Percentiles rank a stretch among this genome's conserved stretches.
Evolutionary conservation across 257 asterid species (phyloP).

Genomic region (Schizonepeta tenuifolia): DNA sequence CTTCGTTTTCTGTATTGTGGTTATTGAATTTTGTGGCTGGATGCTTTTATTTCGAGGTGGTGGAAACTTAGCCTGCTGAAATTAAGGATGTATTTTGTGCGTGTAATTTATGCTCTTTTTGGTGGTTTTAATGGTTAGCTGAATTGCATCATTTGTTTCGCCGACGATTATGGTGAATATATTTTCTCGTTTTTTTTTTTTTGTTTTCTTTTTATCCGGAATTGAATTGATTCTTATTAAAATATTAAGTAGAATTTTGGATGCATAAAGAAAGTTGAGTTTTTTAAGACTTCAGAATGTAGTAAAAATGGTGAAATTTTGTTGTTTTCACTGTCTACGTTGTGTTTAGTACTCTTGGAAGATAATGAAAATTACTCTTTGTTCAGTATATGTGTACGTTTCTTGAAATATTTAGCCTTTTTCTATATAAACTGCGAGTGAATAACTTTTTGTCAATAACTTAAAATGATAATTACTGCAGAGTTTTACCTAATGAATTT

Average conservation of each 20-base stretch:
- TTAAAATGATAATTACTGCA: not conserved
- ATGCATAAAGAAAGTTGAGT: not conserved
- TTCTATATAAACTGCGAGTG: slow-evolving; percentile 24
- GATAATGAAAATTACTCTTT: slow-evolving; percentile 4
- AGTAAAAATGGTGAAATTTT: not conserved
- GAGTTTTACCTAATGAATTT: slow-evolving; percentile 17
- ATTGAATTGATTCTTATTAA: slow-evolving; percentile 8
- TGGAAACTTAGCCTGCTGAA: not conserved
- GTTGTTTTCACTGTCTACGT: slow-evolving; percentile 4
- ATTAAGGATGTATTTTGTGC: not conserved
- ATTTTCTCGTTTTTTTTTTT: not conserved
- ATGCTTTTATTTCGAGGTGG: slow-evolving; percentile 11
- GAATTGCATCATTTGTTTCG: slow-evolving; percentile 13
- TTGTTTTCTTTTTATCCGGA: not conserved
- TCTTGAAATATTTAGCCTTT: slow-evolving; percentile 16
- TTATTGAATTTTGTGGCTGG: slow-evolving; percentile 11
- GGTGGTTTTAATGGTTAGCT: slow-evolving; percentile 20
- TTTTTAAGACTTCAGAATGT: not conserved
- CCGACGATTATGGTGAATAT: not conserved
- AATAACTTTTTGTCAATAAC: slow-evolving; percentile 15
- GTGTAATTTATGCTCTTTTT: not conserved
- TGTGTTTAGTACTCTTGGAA: slow-evolving; percentile 17
- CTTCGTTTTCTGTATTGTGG: slow-evolving; percentile 1
- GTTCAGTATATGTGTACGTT: slow-evolving; percentile 13
- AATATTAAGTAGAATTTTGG: slow-evolving; percentile 1